Percentiles rank a stretch among this genome's conserved stretches.
Evolutionary conservation across 129 eudicot genomes (phyloP).

Genomic region (Tagetes patula): DNA sequence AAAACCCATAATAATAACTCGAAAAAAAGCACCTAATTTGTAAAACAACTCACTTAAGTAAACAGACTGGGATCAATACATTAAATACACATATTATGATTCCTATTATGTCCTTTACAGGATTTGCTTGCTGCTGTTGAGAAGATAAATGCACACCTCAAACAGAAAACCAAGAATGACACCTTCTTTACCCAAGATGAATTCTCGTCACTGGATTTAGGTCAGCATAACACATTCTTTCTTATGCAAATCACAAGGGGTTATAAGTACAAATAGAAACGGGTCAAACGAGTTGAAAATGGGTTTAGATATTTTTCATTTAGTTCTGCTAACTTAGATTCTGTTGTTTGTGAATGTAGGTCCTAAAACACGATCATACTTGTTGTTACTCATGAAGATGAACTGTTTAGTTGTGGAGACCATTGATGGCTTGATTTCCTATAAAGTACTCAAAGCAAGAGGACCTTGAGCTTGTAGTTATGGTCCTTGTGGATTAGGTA

Average conservation of each 20-base stretch:
- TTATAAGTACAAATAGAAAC: neutral
- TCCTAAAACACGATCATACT: conserved; percentile 65
- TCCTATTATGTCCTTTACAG: conserved; percentile 31
- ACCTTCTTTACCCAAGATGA: conserved; percentile 69
- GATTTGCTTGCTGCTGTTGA: conserved; percentile 75
- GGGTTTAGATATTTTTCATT: neutral
- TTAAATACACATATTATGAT: conserved; percentile 1
- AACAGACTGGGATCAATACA: neutral
- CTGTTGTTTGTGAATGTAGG: conserved; percentile 49
- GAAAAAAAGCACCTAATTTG: neutral
- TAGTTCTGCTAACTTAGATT: neutral
- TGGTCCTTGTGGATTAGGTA: neutral
- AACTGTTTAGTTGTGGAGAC: conserved; percentile 69
- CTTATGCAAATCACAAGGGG: neutral
- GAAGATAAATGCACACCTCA: conserved; percentile 60
- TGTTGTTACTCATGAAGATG: conserved; percentile 68
- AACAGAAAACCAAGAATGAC: conserved; percentile 36
- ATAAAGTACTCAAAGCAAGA: conserved; percentile 43
- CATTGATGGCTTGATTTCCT: conserved; percentile 59
- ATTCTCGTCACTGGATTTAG: conserved; percentile 59
- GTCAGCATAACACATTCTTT: conserved; percentile 31
- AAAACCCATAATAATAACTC: neutral
- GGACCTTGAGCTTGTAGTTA: neutral
- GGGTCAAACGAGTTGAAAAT: neutral
- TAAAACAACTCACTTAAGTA: no score